Conservation (phyloP, 495 filamentous ascomycete species). For the Tuber indicum region DNA sequence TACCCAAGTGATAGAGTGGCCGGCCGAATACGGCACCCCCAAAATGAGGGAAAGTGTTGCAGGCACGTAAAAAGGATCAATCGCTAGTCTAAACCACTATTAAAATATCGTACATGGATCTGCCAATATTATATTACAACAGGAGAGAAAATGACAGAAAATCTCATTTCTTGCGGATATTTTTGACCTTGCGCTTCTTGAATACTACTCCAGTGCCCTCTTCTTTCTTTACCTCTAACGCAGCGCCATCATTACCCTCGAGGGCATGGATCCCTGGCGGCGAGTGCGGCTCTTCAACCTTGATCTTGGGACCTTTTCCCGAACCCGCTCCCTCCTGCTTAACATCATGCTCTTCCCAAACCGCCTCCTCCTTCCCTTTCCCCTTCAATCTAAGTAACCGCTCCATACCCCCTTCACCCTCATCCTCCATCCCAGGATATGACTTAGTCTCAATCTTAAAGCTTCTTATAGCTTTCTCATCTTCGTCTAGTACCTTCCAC, state of each 20-base stretch:
- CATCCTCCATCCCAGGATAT: constrained; percentile 56
- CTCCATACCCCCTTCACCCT: constrained; percentile 59
- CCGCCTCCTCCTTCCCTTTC: constrained; percentile 42
- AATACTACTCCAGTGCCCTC: constrained; percentile 57
- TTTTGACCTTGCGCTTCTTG: constrained; percentile 85
- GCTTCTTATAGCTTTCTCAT: constrained; percentile 54
- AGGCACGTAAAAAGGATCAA: neutral
- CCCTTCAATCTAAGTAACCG: constrained; percentile 49
- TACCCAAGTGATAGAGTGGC: neutral
- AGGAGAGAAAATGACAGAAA: neutral
- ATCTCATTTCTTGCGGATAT: constrained; percentile 52
- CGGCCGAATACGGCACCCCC: neutral
- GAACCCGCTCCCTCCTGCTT: constrained; percentile 20
- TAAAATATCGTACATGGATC: neutral
- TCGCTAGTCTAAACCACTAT: neutral
- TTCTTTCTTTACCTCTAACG: constrained; percentile 37
- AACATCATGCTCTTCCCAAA: constrained; percentile 9
- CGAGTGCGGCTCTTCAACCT: constrained; percentile 43
- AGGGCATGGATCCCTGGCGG: constrained; percentile 7
- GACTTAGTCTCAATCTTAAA: constrained; percentile 55
- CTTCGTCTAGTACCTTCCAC: constrained; percentile 58
- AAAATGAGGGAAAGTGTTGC: neutral
- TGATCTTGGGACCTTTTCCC: constrained; percentile 32
- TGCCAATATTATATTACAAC: neutral
- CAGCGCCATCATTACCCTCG: constrained; percentile 39